Percentiles rank a stretch among this genome's conserved stretches.
phyloP scores from a whole-genome alignment of 2,329 filamentous ascomycete species.

The Pyrenophora tritici-repentis region DNA sequence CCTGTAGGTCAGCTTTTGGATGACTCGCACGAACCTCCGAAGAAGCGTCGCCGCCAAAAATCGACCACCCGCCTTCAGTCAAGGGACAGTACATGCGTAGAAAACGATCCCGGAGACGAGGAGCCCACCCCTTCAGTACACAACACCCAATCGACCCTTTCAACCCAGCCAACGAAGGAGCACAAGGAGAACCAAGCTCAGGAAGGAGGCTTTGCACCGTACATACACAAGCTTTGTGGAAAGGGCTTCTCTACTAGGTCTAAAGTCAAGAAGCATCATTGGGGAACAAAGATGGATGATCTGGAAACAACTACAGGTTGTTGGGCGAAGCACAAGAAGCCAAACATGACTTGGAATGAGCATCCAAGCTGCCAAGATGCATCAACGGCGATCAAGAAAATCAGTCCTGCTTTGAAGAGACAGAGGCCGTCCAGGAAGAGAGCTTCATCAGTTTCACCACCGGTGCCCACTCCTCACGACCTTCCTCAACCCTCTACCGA shows the following conservation, averaged over 20 bases:
- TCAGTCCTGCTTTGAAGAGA: not conserved
- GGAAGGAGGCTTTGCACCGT: conserved; percentile 10
- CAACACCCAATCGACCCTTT: not conserved
- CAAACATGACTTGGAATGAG: conserved; percentile 37
- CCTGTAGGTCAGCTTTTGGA: conserved; percentile 10
- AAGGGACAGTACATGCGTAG: not conserved
- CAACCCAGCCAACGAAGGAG: not conserved
- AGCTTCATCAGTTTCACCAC: conserved; percentile 16
- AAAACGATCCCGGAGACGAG: not conserved
- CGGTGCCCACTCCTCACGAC: conserved; percentile 22
- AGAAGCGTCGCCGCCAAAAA: conserved; percentile 1
- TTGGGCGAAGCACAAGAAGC: conserved; percentile 39
- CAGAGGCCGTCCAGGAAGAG: conserved; percentile 1
- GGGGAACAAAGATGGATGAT: conserved; percentile 32
- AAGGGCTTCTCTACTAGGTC: conserved; percentile 29
- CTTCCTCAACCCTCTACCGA: conserved; percentile 16
- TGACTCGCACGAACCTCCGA: conserved; percentile 16
- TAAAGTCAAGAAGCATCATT: conserved; percentile 44
- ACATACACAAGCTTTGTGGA: conserved; percentile 39
- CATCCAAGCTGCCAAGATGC: conserved; percentile 35
- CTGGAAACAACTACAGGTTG: conserved; percentile 36
- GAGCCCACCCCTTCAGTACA: not conserved
- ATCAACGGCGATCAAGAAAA: not conserved
- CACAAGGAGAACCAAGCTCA: not conserved
- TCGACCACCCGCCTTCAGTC: not conserved